Conservation (phyloP, 441 rosid genomes). For the Oxalis stricta region DNA sequence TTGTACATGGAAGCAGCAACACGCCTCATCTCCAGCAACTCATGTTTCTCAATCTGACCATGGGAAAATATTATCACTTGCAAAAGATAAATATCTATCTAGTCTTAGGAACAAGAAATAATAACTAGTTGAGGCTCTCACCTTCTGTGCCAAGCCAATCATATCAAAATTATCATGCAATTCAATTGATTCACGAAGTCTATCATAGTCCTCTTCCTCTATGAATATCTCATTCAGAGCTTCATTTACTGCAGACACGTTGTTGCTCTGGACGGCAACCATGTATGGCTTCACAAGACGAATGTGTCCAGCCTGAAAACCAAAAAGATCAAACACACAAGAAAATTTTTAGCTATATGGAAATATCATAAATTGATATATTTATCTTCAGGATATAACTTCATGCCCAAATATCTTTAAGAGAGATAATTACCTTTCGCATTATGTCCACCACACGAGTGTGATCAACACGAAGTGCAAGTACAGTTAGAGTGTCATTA, state of each 20-base stretch:
- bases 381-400: too few species aligned
- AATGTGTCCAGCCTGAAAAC: constrained; percentile 81
- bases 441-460: constrained; percentile 95
- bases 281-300: constrained; percentile 97
- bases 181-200: constrained; percentile 87
- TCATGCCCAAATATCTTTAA: too few species aligned
- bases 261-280: constrained; percentile 95
- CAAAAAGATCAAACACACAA: neutral
- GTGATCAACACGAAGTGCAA: constrained; percentile 91
- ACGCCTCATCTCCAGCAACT: constrained; percentile 98
- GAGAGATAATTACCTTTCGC: constrained; percentile 60
- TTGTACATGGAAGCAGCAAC: constrained; percentile 98
- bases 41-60: constrained; percentile 51
- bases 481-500: constrained; percentile 87
- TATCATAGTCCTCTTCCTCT: constrained; percentile 81
- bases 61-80: neutral
- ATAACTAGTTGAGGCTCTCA: constrained; percentile 6
- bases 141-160: constrained; percentile 87
- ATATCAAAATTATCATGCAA: constrained; percentile 81
- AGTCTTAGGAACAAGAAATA: neutral
- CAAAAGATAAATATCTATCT: neutral
- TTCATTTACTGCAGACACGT: constrained; percentile 90
- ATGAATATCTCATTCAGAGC: constrained; percentile 83
- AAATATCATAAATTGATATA: neutral
- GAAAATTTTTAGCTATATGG: neutral